A percentile compares a stretch with the other conserved stretches of the same genome.
These are phyloP conservation scores for Penicillium frequentans DNA, from an alignment of 2,329 filamentous ascomycete species.

Conservation along the genomic window DNA sequence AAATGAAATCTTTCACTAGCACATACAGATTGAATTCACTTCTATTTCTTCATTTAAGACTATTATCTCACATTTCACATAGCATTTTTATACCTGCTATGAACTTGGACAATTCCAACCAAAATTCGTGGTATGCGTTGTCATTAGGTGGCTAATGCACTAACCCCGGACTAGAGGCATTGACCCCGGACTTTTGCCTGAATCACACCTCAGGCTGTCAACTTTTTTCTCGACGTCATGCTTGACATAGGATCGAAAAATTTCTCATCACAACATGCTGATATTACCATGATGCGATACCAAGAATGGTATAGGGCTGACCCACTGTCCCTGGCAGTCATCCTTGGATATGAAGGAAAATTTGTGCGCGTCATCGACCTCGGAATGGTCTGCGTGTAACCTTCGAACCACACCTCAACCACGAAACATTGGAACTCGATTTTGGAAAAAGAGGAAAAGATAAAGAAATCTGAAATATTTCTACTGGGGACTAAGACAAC, in stretches of 20 bases:
- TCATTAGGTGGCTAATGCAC: no score
- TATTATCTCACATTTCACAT: no score
- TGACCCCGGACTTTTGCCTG: background rate
- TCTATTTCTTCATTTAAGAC: no score
- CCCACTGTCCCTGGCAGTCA: background rate
- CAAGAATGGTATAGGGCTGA: background rate
- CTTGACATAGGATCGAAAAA: background rate
- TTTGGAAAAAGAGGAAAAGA: no score
- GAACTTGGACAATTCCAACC: background rate
- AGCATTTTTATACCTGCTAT: no score
- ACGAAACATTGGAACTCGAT: background rate
- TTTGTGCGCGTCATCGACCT: constrained; percentile 25
- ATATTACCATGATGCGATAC: background rate
- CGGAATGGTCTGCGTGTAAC: constrained; percentile 12
- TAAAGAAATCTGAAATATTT: no score
- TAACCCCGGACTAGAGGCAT: background rate
- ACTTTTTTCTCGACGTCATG: background rate
- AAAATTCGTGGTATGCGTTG: background rate
- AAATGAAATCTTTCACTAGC: no score
- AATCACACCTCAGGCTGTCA: background rate
- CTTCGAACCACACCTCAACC: constrained; percentile 3
- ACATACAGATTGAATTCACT: no score
- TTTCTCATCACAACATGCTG: background rate
- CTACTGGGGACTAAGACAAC: background rate
- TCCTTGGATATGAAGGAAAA: background rate